phyloP scores from a whole-genome alignment of 371 early-diverging fungal genomes.

The Sporodiniella umbellata region DNA sequence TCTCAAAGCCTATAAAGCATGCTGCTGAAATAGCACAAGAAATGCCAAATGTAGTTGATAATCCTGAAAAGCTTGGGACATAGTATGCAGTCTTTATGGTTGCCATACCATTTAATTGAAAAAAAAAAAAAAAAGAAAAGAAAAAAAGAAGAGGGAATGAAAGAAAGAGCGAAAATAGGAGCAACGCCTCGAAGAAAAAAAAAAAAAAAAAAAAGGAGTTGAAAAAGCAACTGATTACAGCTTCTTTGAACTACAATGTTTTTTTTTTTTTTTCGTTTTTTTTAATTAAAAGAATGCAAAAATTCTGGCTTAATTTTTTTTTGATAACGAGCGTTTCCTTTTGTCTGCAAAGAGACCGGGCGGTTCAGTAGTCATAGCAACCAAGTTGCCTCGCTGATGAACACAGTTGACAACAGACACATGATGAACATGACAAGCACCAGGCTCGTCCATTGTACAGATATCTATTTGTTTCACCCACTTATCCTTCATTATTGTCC shows the following conservation, averaged over 20 bases:
- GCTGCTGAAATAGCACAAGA: constrained; percentile 40
- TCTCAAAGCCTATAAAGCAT: constrained; percentile 51
- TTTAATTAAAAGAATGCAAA: background rate
- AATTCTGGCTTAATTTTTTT: background rate
- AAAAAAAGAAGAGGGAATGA: background rate
- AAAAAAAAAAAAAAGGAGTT: background rate
- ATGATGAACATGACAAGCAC: constrained; percentile 48
- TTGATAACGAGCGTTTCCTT: constrained; percentile 14
- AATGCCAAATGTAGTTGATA: constrained; percentile 47
- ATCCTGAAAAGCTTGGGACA: constrained; percentile 41
- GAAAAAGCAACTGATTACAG: background rate
- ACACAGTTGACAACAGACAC: constrained; percentile 21
- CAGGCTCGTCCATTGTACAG: constrained; percentile 44
- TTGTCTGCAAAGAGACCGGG: constrained; percentile 47
- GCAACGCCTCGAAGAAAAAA: background rate
- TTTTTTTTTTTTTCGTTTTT: background rate
- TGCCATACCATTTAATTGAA: constrained; percentile 21
- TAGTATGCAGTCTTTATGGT: constrained; percentile 43
- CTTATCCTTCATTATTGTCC: constrained; percentile 40
- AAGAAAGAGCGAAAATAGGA: background rate
- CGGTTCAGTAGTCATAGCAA: constrained; percentile 40
- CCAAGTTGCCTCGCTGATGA: constrained; percentile 31
- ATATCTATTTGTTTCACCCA: constrained; percentile 60
- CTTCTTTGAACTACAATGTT: background rate
- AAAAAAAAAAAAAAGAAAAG: constrained; percentile 8